Evolutionary conservation across 257 asterid species (phyloP).

Genomic region (Eustoma russellianum): DNA sequence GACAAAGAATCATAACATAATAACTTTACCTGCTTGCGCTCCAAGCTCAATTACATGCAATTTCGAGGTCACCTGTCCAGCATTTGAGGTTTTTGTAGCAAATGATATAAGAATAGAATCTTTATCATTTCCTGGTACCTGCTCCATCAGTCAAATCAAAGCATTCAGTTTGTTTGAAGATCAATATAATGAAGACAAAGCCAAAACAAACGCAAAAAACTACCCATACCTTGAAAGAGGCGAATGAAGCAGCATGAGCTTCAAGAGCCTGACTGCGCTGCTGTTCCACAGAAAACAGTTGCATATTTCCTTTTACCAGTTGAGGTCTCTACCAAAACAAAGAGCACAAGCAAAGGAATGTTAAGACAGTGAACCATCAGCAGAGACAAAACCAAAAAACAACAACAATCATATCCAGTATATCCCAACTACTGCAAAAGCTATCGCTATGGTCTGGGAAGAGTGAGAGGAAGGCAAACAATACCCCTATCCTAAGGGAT

Average conservation of each 20-base stretch:
- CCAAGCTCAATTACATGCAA: slow-evolving; percentile 96
- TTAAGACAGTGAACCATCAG: neutral
- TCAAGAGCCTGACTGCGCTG: slow-evolving; percentile 98
- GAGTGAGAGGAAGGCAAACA: too few species aligned
- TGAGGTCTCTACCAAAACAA: slow-evolving; percentile 61
- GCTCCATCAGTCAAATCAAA: slow-evolving; percentile 16
- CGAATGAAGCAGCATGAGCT: slow-evolving; percentile 98
- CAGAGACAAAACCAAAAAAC: too few species aligned
- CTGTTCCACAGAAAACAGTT: slow-evolving; percentile 89
- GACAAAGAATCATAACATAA: slow-evolving; percentile 1
- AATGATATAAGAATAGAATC: slow-evolving; percentile 90
- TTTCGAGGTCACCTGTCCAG: slow-evolving; percentile 82
- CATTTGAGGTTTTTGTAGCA: slow-evolving; percentile 74
- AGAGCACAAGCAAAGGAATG: neutral
- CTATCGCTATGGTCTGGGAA: too few species aligned
- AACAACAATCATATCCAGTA: too few species aligned
- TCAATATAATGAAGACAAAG: slow-evolving; percentile 1
- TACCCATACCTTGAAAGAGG: slow-evolving; percentile 59
- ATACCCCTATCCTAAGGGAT: too few species aligned
- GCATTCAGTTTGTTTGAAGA: slow-evolving; percentile 6
- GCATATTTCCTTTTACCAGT: slow-evolving; percentile 96
- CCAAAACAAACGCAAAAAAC: slow-evolving; percentile 8
- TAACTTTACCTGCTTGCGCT: slow-evolving; percentile 78
- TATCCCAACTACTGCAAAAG: too few species aligned
- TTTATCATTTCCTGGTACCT: slow-evolving; percentile 89